These are phyloP conservation scores for Acorus gramineus DNA, from an alignment of 106 monocot species.

Conservation along the genomic window DNA sequence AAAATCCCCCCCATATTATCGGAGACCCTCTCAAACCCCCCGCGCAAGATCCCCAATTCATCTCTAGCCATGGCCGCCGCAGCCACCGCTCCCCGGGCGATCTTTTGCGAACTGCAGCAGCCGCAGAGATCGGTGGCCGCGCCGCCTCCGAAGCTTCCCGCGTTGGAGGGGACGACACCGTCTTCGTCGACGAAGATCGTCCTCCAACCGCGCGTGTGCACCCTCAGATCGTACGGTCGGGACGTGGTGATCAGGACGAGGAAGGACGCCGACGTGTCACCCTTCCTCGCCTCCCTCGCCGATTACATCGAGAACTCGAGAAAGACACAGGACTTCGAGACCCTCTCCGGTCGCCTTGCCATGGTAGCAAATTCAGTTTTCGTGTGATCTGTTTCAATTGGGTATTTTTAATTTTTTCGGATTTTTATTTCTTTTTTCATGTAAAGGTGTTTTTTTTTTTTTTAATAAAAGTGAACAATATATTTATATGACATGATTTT, in stretches of 20 bases:
- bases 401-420: too few species aligned
- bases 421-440: too few species aligned
- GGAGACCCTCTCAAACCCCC: too few species aligned
- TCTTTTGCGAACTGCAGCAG: constrained; percentile 2
- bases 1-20: too few species aligned
- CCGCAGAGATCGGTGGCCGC: background rate
- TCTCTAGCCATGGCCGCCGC: constrained; percentile 9
- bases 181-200: background rate
- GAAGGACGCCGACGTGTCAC: constrained; percentile 7
- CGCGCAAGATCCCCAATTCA: background rate
- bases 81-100: background rate
- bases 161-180: background rate
- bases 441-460: too few species aligned
- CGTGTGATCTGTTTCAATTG: too few species aligned
- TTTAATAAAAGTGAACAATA: too few species aligned
- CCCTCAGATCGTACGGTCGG: constrained; percentile 29
- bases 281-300: background rate
- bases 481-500: too few species aligned
- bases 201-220: constrained; percentile 35
- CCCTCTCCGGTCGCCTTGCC: constrained; percentile 82
- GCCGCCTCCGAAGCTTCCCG: background rate
- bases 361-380: constrained; percentile 35
- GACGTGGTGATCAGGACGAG: background rate
- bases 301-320: constrained; percentile 81
- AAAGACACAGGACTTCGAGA: constrained; percentile 88